Base-by-base conservation (phyloP, 768 basidiomycete species). In the Coprinopsis marcescibilis region DNA sequence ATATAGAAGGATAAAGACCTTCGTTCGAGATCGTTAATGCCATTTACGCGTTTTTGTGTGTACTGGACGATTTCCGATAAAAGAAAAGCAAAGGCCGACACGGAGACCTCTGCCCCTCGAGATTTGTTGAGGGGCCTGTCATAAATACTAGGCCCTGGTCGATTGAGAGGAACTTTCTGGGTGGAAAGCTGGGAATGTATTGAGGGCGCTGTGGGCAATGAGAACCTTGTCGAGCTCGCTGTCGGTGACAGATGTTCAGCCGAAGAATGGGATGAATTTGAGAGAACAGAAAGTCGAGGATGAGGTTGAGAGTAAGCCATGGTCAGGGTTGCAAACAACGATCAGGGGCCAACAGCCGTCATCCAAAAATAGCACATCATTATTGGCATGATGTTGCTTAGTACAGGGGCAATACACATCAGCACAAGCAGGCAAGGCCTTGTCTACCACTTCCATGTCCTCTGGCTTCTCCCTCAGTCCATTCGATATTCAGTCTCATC, bases 31-130 rank as follows among this genome's bases (percentile, higher is more conserved):
- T 98, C 96, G 62, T 89, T 87, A 52, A 99, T 93, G 5, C 94
- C 95, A 56, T 79, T 81, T 43, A 97, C 95, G 43, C 92, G 80
- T 59, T 90, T 93, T 68, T 98, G 96, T 1, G 91, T 95, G 66
- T 98, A 98, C 63, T 93, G 86, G 1, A 99, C 85, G 11, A 93
- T 73, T 67, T 98, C 94, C 3, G 88, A 87, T 65, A 97, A 93
- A 48, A 98, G 73, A 61, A 96, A 98, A 0, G 86, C 76, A 61
- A 90, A 93, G 1, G 92, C 86, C 2, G 84, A 76, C 3, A 82
- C 72, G 13, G 88, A 86, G 43, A 95, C 89, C 61, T 98, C 95
- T 20, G 83, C 67, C 11, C 80, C 75, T 34, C 89, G 81, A 2
- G 89, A 83, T 72, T 93, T 95, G 72, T 88, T 91, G 55, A 96